phyloP scores from a whole-genome alignment of 129 eudicot genomes.

The Ambrosia trifida region DNA sequence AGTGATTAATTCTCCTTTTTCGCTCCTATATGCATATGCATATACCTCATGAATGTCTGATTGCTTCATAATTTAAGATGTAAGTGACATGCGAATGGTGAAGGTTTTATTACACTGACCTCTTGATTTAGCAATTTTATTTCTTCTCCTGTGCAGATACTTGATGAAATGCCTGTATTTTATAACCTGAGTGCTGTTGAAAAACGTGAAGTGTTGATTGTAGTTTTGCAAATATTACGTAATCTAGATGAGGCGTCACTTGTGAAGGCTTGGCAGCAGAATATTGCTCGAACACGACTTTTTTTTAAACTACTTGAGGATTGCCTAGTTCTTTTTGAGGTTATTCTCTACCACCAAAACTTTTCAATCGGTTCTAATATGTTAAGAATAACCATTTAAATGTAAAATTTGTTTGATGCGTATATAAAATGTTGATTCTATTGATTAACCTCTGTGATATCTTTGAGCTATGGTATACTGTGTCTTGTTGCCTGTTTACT shows the following conservation, averaged over 20 bases:
- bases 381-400: constrained; percentile 7
- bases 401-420: constrained; percentile 6
- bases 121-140: constrained; percentile 10
- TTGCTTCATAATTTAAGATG: not conserved
- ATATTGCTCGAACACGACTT: constrained; percentile 91
- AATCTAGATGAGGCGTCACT: constrained; percentile 95
- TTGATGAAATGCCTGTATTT: constrained; percentile 99
- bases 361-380: not conserved
- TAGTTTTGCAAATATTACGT: constrained; percentile 87
- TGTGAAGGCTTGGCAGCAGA: constrained; percentile 95
- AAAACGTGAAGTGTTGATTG: constrained; percentile 93
- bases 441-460: constrained; percentile 3
- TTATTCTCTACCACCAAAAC: constrained; percentile 22
- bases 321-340: constrained; percentile 88
- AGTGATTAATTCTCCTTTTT: constrained; percentile 1
- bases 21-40: not conserved
- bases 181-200: constrained; percentile 91
- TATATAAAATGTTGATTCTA: not conserved
- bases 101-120: constrained; percentile 10
- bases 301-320: constrained; percentile 96
- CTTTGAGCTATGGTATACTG: not conserved
- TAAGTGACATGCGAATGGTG: constrained; percentile 3
- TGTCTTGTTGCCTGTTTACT: constrained; percentile 1
- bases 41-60: not conserved
- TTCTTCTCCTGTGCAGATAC: constrained; percentile 54